These are phyloP conservation scores for Fusarium citri DNA, from an alignment of 2,329 filamentous ascomycete species.

Conservation along the genomic window DNA sequence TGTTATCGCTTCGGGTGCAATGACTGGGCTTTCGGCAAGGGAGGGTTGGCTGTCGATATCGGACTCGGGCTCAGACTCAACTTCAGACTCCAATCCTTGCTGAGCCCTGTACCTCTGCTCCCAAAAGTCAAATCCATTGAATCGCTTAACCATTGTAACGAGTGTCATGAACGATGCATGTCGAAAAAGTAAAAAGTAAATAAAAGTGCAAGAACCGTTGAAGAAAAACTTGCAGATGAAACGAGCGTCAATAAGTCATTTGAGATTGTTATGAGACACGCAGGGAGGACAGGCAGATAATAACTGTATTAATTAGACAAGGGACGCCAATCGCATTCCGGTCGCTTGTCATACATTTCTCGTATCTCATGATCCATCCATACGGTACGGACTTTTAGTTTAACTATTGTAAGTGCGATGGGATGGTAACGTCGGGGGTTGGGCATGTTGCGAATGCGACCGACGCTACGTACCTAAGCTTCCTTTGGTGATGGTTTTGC, in stretches of 20 bases:
- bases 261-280: constrained; percentile 19
- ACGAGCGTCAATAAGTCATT: background rate
- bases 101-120: constrained; percentile 11
- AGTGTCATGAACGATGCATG: background rate
- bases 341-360: background rate
- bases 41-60: constrained; percentile 9
- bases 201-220: background rate
- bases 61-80: background rate
- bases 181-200: background rate
- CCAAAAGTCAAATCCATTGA: constrained; percentile 26
- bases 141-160: constrained; percentile 11
- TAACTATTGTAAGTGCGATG: background rate
- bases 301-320: constrained; percentile 21
- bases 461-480: background rate
- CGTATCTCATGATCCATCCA: constrained; percentile 1
- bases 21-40: background rate
- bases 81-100: background rate
- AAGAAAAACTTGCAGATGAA: background rate
- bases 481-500: background rate
- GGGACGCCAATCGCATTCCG: constrained; percentile 7
- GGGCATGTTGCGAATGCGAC: background rate
- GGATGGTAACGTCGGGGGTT: constrained; percentile 8
- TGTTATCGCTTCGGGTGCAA: background rate
- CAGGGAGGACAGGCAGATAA: background rate
- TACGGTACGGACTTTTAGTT: background rate